Percentiles rank a stretch among this genome's conserved stretches.
phyloP scores from a whole-genome alignment of 164 flowering plant species.

The Sextonia rubra region DNA sequence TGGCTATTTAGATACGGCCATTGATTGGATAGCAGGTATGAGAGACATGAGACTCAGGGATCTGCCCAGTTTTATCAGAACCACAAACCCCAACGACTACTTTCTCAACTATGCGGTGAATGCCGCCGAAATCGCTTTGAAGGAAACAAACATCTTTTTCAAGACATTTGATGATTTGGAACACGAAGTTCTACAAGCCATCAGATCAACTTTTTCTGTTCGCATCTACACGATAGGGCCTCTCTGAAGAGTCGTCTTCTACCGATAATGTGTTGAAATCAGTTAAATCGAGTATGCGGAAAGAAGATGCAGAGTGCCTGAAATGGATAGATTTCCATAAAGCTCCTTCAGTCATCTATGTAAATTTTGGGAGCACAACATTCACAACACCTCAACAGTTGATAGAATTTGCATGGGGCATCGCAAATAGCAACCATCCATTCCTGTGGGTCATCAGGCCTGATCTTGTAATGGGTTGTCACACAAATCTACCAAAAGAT shows the following conservation, averaged over 20 bases:
- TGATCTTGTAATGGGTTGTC: conserved; percentile 18
- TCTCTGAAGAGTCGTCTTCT: not conserved
- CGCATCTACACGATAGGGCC: conserved; percentile 2
- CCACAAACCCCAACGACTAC: not conserved
- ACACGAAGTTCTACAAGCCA: not conserved
- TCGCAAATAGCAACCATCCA: conserved; percentile 28
- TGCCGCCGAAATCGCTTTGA: not conserved
- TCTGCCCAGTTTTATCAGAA: conserved; percentile 1
- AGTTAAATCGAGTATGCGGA: conserved; percentile 10
- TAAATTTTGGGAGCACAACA: conserved; percentile 26
- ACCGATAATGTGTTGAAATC: not conserved
- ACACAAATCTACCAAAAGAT: conserved; percentile 16
- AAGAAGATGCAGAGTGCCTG: conserved; percentile 18
- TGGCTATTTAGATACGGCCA: not conserved
- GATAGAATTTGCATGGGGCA: conserved; percentile 32
- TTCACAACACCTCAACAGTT: conserved; percentile 20
- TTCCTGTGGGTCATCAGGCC: too few relatives aligned
- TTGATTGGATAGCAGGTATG: conserved; percentile 10
- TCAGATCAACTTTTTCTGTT: not conserved
- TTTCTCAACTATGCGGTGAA: not conserved
- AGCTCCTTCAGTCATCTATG: conserved; percentile 21
- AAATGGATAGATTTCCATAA: conserved; percentile 20
- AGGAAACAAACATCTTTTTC: not conserved
- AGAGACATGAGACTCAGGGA: conserved; percentile 1
- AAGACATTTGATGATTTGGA: conserved; percentile 9